phyloP scores from a whole-genome alignment of 345 rosid genomes.

The Corchorus olitorius region DNA sequence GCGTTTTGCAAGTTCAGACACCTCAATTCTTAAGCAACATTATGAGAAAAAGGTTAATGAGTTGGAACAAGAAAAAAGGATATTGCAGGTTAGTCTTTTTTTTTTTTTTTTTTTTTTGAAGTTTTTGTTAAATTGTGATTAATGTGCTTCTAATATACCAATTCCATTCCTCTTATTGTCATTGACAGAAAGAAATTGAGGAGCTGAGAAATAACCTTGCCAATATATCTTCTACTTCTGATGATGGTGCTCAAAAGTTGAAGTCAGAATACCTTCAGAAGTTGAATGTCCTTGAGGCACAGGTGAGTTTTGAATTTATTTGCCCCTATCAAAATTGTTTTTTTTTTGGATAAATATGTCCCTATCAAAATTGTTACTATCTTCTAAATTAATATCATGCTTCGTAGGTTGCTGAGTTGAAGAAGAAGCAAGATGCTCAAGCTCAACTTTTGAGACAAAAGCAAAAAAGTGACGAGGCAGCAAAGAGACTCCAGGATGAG shows the following conservation, averaged over 20 bases:
- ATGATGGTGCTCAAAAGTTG: conserved; percentile 78
- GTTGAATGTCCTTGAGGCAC: conserved; percentile 82
- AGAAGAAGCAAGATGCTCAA: conserved; percentile 98
- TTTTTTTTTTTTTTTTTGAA: not conserved
- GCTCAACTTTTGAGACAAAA: conserved; percentile 91
- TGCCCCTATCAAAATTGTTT: conserved; percentile 11
- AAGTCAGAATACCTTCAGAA: conserved; percentile 89
- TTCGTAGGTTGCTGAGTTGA: conserved; percentile 76
- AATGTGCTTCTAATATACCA: not conserved
- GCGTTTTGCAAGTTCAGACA: conserved; percentile 60
- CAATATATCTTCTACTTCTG: conserved; percentile 72
- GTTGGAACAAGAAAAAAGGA: conserved; percentile 80
- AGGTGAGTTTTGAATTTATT: conserved; percentile 47
- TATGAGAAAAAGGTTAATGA: conserved; percentile 91
- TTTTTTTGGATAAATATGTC: no score
- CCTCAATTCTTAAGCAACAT: conserved; percentile 89
- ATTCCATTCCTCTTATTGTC: conserved; percentile 14
- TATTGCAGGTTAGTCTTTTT: conserved; percentile 65
- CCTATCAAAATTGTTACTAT: conserved; percentile 11
- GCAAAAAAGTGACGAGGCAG: conserved; percentile 94
- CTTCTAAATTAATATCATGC: conserved; percentile 17
- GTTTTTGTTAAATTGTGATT: not conserved
- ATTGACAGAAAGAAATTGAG: conserved; percentile 86
- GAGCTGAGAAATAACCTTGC: conserved; percentile 71
- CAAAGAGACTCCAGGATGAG: conserved; percentile 80